A percentile compares a stretch with the other conserved stretches of the same genome.
Conservation (phyloP, 768 basidiomycete species). For the Tremella mesenterica region DNA sequence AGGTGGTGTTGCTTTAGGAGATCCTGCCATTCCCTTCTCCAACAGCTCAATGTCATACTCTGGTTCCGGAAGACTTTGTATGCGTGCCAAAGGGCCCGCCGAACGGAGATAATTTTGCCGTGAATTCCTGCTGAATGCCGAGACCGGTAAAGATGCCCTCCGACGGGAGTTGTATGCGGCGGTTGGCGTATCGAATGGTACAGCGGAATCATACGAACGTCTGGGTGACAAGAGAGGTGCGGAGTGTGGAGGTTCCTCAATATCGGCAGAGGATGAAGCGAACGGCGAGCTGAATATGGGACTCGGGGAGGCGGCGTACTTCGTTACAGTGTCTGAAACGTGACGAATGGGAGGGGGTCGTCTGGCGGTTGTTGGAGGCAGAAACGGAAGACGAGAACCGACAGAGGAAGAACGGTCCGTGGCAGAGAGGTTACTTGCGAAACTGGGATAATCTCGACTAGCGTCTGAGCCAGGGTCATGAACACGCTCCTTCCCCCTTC, state of each 20-base stretch:
- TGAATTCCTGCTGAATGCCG: neutral
- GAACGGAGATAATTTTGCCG: constrained; percentile 1
- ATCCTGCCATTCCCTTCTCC: neutral
- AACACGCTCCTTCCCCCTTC: no score
- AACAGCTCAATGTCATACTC: neutral
- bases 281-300: constrained; percentile 31
- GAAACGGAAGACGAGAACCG: no score
- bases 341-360: no score
- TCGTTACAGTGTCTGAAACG: no score
- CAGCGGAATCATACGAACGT: neutral
- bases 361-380: no score
- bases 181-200: neutral
- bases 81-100: constrained; percentile 19
- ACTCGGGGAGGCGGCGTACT: no score
- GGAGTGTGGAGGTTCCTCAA: constrained; percentile 2
- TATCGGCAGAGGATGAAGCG: constrained; percentile 8
- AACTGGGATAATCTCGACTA: no score
- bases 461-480: no score
- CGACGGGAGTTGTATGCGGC: constrained; percentile 7
- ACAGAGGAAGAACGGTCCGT: no score
- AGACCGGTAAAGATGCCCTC: constrained; percentile 20
- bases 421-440: no score
- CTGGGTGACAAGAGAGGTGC: constrained; percentile 1
- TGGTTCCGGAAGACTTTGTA: constrained; percentile 26
- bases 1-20: neutral